These are phyloP conservation scores for Picea mariana DNA, from an alignment of 83 land plant genomes.

Conservation along the genomic window DNA sequence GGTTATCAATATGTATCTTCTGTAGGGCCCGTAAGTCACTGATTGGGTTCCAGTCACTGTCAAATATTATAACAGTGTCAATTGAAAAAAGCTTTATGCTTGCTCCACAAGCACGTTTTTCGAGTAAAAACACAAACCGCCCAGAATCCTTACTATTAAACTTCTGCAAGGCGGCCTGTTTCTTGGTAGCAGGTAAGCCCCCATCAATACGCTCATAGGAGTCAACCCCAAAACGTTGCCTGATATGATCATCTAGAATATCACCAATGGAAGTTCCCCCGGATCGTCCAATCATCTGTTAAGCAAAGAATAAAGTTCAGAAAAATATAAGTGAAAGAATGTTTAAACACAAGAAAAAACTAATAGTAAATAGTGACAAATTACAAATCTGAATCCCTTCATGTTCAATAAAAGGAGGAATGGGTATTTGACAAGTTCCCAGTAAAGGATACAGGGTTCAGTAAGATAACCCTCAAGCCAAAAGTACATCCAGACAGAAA, in stretches of 20 bases:
- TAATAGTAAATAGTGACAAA: neutral
- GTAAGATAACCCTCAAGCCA: neutral
- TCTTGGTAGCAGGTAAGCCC: conserved; percentile 35
- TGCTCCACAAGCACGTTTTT: conserved; percentile 60
- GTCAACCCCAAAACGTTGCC: conserved; percentile 77
- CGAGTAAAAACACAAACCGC: conserved; percentile 78
- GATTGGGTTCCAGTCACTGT: conserved; percentile 88
- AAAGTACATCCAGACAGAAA: neutral
- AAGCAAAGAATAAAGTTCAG: neutral
- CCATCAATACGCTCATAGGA: conserved; percentile 84
- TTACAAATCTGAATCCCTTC: neutral
- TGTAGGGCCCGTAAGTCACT: conserved; percentile 68
- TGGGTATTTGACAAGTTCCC: neutral
- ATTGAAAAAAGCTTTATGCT: conserved; percentile 65
- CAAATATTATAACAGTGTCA: conserved; percentile 66
- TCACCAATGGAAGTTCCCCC: conserved; percentile 47
- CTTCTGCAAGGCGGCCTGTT: conserved; percentile 54
- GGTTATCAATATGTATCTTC: conserved; percentile 37
- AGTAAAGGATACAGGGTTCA: too few relatives aligned
- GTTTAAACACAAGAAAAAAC: neutral
- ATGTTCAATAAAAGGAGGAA: neutral
- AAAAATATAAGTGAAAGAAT: neutral
- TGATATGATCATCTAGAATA: conserved; percentile 78
- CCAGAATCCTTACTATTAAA: conserved; percentile 70
- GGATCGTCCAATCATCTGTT: conserved; percentile 39